Conservation (phyloP, 2,329 filamentous ascomycete species). For the Ophiostoma novo-ulmi region DNA sequence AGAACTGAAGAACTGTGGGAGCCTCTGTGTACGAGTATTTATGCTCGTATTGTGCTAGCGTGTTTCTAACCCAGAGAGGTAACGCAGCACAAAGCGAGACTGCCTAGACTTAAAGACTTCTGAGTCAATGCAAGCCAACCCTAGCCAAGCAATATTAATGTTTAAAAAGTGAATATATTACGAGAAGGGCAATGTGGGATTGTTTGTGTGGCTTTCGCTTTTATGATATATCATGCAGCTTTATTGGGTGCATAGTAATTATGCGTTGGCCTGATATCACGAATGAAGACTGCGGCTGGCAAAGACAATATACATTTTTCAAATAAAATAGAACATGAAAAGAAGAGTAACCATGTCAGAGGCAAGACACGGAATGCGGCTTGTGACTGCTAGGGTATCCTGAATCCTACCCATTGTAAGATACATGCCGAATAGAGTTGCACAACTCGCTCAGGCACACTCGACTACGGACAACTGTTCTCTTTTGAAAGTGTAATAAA, state of each 20-base stretch:
- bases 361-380: background rate
- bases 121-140: background rate
- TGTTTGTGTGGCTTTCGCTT: background rate
- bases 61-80: background rate
- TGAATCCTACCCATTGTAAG: too few relatives aligned
- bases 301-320: background rate
- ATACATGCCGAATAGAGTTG: background rate
- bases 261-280: background rate
- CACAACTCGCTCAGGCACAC: constrained; percentile 2
- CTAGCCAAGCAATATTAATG: constrained; percentile 8
- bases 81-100: background rate
- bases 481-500: background rate
- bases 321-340: background rate
- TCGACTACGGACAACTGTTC: background rate
- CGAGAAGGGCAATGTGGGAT: background rate
- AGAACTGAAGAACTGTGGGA: background rate
- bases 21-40: background rate
- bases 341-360: background rate
- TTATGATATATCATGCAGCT: background rate
- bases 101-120: background rate
- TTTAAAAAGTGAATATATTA: background rate
- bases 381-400: background rate
- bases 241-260: background rate
- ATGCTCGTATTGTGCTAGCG: background rate
- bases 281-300: background rate